A percentile compares a stretch with the other conserved stretches of the same genome.
phyloP scores from a whole-genome alignment of 2,329 filamentous ascomycete species.

The Penicillium expansum region DNA sequence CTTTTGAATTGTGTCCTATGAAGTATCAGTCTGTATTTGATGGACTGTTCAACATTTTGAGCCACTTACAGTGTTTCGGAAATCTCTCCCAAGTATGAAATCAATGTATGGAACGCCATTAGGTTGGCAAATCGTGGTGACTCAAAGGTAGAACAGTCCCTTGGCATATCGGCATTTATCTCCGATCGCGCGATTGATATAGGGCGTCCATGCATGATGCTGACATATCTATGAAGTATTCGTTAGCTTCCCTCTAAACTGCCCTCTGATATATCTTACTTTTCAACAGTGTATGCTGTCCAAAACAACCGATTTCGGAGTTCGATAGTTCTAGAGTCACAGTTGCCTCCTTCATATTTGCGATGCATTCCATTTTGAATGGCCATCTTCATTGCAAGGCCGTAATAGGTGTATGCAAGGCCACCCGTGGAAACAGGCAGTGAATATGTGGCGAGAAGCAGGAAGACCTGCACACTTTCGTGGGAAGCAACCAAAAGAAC shows the following conservation, averaged over 20 bases:
- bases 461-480: conserved; percentile 57
- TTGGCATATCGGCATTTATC: conserved; percentile 54
- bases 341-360: conserved; percentile 45
- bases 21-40: conserved; percentile 12
- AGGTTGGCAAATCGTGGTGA: conserved; percentile 47
- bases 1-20: conserved; percentile 37
- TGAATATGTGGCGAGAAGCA: conserved; percentile 55
- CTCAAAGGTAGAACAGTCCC: conserved; percentile 41
- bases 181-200: conserved; percentile 53
- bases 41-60: conserved; percentile 8
- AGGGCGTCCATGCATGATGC: conserved; percentile 55
- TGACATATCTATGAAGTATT: conserved; percentile 45
- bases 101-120: conserved; percentile 47
- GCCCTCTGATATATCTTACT: conserved; percentile 33
- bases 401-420: conserved; percentile 56
- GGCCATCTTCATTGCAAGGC: conserved; percentile 55
- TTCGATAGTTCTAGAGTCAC: conserved; percentile 51
- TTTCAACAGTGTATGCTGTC: conserved; percentile 56
- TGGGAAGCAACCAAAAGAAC: conserved; percentile 55
- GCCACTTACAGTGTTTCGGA: conserved; percentile 39
- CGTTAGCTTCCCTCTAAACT: neutral
- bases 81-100: conserved; percentile 38
- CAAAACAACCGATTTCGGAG: conserved; percentile 56
- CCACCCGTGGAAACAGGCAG: conserved; percentile 56
- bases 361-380: conserved; percentile 61